phyloP scores from a whole-genome alignment of 2,329 filamentous ascomycete genomes.

The Talaromyces rugulosus region DNA sequence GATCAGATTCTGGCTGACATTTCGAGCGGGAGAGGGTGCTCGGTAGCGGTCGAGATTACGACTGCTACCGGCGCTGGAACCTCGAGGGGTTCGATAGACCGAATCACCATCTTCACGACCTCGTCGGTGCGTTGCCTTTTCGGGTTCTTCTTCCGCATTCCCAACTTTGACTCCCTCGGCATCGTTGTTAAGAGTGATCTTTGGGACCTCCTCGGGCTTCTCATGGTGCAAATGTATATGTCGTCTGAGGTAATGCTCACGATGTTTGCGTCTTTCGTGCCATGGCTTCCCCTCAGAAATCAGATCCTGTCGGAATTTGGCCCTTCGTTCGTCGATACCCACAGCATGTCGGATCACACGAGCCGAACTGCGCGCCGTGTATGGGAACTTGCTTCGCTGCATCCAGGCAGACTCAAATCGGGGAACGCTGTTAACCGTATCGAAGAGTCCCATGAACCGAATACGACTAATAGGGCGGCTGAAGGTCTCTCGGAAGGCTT shows the following conservation, averaged over 20 bases:
- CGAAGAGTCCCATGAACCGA: conserved; percentile 73
- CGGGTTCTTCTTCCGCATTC: conserved; percentile 1
- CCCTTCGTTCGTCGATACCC: conserved; percentile 54
- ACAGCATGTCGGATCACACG: conserved; percentile 55
- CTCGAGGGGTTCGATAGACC: conserved; percentile 25
- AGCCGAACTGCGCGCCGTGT: conserved; percentile 51
- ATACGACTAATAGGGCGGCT: conserved; percentile 70
- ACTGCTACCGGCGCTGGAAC: conserved; percentile 19
- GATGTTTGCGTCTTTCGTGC: conserved; percentile 20
- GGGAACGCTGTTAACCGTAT: conserved; percentile 77
- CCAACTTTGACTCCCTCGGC: conserved; percentile 2
- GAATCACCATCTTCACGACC: conserved; percentile 17
- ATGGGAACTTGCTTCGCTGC: conserved; percentile 71
- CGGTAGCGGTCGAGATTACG: conserved; percentile 24
- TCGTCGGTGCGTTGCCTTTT: neutral
- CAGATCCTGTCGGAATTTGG: conserved; percentile 56
- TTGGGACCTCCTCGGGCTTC: conserved; percentile 21
- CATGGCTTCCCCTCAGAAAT: conserved; percentile 44
- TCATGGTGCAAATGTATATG: conserved; percentile 11
- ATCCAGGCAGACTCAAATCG: conserved; percentile 69
- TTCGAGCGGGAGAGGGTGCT: conserved; percentile 17
- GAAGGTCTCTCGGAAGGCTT: conserved; percentile 76
- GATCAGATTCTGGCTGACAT: conserved; percentile 19
- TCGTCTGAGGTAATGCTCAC: conserved; percentile 14
- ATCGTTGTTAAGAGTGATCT: conserved; percentile 29